A percentile compares a stretch with the other conserved stretches of the same genome.
These are phyloP conservation scores for Nemania sp. DNA, from an alignment of 2,329 filamentous ascomycete genomes.

Conservation along the genomic window DNA sequence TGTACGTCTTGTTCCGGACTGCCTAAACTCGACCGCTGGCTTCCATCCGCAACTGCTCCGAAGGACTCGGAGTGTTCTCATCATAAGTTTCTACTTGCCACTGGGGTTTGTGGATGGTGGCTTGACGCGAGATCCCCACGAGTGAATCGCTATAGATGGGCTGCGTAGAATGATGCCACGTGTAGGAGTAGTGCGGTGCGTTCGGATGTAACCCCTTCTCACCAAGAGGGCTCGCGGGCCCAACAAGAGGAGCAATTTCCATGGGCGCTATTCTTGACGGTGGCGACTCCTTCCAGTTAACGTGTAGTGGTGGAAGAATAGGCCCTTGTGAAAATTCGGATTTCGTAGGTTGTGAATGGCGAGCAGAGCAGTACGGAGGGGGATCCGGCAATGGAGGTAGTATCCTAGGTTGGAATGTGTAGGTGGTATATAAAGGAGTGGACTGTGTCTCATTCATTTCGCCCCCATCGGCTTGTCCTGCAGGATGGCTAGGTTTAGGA, in stretches of 20 bases:
- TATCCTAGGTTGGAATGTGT: conserved; percentile 8
- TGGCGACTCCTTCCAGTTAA: conserved; percentile 30
- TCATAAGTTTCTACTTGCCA: conserved; percentile 15
- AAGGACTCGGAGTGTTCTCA: conserved; percentile 39
- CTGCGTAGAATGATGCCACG: conserved; percentile 31
- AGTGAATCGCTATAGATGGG: conserved; percentile 38
- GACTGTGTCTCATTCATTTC: conserved; percentile 47
- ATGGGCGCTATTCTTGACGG: conserved; percentile 32
- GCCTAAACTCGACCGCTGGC: no score
- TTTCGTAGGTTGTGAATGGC: conserved; percentile 7
- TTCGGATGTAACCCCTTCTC: conserved; percentile 24
- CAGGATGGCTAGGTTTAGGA: not conserved
- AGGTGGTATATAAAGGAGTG: conserved; percentile 6
- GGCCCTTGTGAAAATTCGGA: conserved; percentile 15
- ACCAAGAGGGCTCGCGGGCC: conserved; percentile 36
- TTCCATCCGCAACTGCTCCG: conserved; percentile 38
- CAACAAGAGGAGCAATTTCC: conserved; percentile 35
- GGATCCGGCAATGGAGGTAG: not conserved
- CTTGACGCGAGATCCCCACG: conserved; percentile 30
- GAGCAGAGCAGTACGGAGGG: not conserved
- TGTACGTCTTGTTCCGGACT: no score
- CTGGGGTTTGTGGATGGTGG: conserved; percentile 20
- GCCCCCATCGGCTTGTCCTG: conserved; percentile 46
- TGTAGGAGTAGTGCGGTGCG: conserved; percentile 22
- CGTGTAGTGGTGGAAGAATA: conserved; percentile 33